Evolutionary conservation across 176 grass and related monocot species (phyloP), one percentile per base, ranked within the genome.

Genomic region (Lolium multiflorum): DNA sequence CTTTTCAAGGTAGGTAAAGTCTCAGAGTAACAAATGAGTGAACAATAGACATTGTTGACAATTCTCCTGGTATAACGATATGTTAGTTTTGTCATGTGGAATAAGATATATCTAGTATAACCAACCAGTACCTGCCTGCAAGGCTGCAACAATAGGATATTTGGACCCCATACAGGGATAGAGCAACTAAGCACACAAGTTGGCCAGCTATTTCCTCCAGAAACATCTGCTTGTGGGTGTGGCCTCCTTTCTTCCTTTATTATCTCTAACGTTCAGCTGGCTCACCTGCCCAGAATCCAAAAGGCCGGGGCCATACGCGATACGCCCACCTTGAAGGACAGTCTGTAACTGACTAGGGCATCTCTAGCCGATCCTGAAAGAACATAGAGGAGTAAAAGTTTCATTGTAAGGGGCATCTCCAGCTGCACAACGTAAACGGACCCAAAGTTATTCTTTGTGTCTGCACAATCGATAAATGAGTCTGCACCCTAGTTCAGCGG

Each of bases 201-300:
- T 87, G 43, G 81, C 77, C 89, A 84, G 20, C 51, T 77, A 60
- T 64, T 60, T 65, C 13, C 20, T 55, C 79, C 3, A 28, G 71
- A 52, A 78, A 57, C 79, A 55, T 78, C 76, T 11, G 17, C 11
- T 49, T 8, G 39, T 26, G 22, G 59, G 59, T 44, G 56, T 10
- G 77, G 0, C 24, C 41, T 26, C 41, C 18, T 10, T 6, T 2
- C 17, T 2, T 10, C 11, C 15, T 64, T 31, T 84, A 62, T 71
- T 74, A 71, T 51, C 74, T 60, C 24, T 12, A 39, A 71, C 48
- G 35, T 39, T 78, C 14, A 39, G 18, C 43, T 46, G 4, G 57
- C 41, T 55, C 60, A 69, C 43, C 63, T 52, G 64, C 54, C 43
- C 54, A n/a, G n/a, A n/a, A n/a, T n/a, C n/a, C n/a, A 22, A 66